Evolutionary conservation across 805 yeast species (phyloP), one percentile per base, ranked within the genome.

Genomic region (Candida quercuum): DNA sequence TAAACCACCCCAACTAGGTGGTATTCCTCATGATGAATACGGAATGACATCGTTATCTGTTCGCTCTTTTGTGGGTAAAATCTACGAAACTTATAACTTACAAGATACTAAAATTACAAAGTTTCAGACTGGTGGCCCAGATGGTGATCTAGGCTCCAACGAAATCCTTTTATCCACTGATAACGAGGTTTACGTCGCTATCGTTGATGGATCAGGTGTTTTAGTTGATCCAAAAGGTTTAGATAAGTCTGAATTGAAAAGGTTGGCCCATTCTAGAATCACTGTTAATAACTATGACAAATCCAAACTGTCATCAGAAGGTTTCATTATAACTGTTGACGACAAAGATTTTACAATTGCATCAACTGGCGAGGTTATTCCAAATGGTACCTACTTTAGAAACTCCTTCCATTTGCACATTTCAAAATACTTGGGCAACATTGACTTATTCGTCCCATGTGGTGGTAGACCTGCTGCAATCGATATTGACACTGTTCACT

Each of bases 401-500:
- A 93, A 91, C 66, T 73, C 78, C 28, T 91, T 85, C 80, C 99
- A 91, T 60, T 70, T 86, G 48, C 76, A 78, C 48, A 59, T 83
- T 42, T 74, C 77, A 44, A 79, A 83, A 42, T 73, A 73, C 43
- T 78, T 76, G 53, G 73, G 76, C 32, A 72, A 73, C 23, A 71
- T 88, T 43, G 88, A 87, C 52, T 67, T 91, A 56, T 89, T 93
- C 64, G 97, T 89, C 30, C 99, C 99, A 41, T 91, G 99, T 65
- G 99, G 99, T 63, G 99, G 99, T 51, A 83, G 99, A 66, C 99
- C 99, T 42, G 91, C 86, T 51, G 94, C 98, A 16, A 80, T 91
- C 60, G 94, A 89, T 61, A 78, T 89, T 46, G 81, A 78, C 61
- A 93, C 85, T 54, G 93, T 89, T 41, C 66, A 69, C 45, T 66